phyloP scores from a whole-genome alignment of 225 moss, liverwort and hornwort species.

The Marchantia paleacea region DNA sequence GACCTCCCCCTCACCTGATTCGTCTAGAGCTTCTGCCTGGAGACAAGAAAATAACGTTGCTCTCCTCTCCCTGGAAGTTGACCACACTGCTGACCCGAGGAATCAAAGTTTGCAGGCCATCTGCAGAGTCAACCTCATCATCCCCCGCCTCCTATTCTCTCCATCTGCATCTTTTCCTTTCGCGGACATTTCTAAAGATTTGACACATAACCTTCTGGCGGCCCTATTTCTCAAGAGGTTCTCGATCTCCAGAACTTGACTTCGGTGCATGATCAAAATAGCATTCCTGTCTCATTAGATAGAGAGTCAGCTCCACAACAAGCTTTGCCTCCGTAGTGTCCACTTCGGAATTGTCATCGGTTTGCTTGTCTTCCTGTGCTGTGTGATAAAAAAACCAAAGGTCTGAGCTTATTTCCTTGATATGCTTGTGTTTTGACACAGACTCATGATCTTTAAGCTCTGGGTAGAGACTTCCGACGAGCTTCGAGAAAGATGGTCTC shows the following conservation, averaged over 20 bases:
- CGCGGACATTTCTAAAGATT: not conserved
- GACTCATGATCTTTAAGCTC: slow-evolving; percentile 31
- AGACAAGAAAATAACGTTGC: slow-evolving; percentile 50
- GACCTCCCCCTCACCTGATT: slow-evolving; percentile 24
- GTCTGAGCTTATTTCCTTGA: slow-evolving; percentile 32
- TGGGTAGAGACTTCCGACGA: slow-evolving; percentile 36
- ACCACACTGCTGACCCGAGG: slow-evolving; percentile 48
- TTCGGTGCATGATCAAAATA: slow-evolving; percentile 41
- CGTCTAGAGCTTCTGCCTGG: slow-evolving; percentile 36
- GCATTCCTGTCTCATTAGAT: slow-evolving; percentile 43
- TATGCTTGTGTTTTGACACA: slow-evolving; percentile 19
- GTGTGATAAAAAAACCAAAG: slow-evolving; percentile 45
- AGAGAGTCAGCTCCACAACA: slow-evolving; percentile 45
- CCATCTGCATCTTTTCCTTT: not conserved
- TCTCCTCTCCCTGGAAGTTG: slow-evolving; percentile 51
- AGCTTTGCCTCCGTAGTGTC: slow-evolving; percentile 39
- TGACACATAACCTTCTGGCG: not conserved
- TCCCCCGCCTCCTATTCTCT: not conserved
- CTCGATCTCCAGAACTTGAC: slow-evolving; percentile 34
- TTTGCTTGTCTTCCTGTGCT: slow-evolving; percentile 20
- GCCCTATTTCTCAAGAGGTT: slow-evolving; percentile 11
- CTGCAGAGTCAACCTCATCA: too few relatives aligned
- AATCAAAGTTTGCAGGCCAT: not conserved
- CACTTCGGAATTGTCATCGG: slow-evolving; percentile 21
- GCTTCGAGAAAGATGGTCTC: slow-evolving; percentile 41